A percentile compares a stretch with the other conserved stretches of the same genome.
Evolutionary conservation across 2,329 filamentous ascomycete genomes (phyloP).

Genomic region (Fusarium buharicum): DNA sequence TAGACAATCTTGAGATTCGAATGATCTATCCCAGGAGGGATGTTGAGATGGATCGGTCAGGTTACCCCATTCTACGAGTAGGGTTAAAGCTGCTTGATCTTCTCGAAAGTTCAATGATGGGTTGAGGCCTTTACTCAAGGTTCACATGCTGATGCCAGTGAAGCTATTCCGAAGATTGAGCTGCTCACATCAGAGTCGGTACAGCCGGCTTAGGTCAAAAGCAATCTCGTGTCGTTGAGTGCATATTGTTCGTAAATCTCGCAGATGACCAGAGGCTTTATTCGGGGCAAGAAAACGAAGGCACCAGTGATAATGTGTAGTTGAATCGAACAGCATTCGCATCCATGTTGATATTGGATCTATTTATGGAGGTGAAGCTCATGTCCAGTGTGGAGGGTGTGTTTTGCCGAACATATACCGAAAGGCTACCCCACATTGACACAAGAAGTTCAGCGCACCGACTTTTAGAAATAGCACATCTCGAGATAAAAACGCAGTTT

Average conservation of each 20-base stretch:
- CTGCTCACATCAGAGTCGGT: not conserved
- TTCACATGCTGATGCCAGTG: not conserved
- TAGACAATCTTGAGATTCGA: not conserved
- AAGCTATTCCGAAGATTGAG: slow-evolving; percentile 3
- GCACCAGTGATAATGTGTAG: no score
- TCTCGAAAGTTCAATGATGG: not conserved
- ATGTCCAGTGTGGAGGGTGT: not conserved
- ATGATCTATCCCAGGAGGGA: not conserved
- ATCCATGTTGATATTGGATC: no score
- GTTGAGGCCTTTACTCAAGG: not conserved
- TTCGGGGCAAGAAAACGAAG: no score
- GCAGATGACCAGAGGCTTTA: not conserved
- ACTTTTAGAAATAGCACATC: slow-evolving; percentile 53
- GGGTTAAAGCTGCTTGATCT: slow-evolving; percentile 1
- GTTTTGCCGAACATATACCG: slow-evolving; percentile 31
- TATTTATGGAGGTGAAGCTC: not conserved
- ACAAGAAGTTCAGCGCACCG: slow-evolving; percentile 53
- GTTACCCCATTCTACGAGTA: slow-evolving; percentile 12
- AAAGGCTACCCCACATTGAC: slow-evolving; percentile 51
- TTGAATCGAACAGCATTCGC: no score
- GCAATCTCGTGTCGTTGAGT: not conserved
- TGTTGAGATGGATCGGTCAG: slow-evolving; percentile 6
- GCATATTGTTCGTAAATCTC: not conserved
- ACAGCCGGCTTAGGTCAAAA: not conserved
- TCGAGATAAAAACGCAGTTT: slow-evolving; percentile 52